Percentiles rank a stretch among this genome's conserved stretches.
phyloP scores from a whole-genome alignment of 1,284 basidiomycete species.

The Apiotrichum gamsii region DNA sequence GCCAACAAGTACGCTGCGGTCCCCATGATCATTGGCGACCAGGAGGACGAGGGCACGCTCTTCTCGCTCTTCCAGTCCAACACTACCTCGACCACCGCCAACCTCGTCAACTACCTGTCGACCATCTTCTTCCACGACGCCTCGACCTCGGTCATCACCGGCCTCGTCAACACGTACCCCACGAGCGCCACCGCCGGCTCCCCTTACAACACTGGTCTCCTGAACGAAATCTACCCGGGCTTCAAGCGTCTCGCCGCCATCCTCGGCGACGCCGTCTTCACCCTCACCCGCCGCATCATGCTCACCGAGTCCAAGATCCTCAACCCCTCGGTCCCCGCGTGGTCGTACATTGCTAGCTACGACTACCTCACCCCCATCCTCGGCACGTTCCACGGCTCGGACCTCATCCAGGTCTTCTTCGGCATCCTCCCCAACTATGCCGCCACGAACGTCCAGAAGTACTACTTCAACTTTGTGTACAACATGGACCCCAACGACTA shows the following conservation, averaged over 20 bases:
- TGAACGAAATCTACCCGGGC: constrained; percentile 17
- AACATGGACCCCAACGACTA: constrained; percentile 18
- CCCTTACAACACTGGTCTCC: constrained; percentile 11
- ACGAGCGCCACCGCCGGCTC: constrained; percentile 19
- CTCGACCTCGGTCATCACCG: constrained; percentile 9
- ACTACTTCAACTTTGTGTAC: constrained; percentile 21
- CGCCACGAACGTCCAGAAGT: constrained; percentile 9
- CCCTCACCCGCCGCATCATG: constrained; percentile 14
- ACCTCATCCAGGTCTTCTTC: constrained; percentile 18
- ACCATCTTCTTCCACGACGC: constrained; percentile 21
- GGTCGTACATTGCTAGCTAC: constrained; percentile 19
- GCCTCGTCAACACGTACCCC: constrained; percentile 29
- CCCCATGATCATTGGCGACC: constrained; percentile 20
- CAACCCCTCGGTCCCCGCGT: constrained; percentile 14
- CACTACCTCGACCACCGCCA: constrained; percentile 15
- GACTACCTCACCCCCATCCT: constrained; percentile 12
- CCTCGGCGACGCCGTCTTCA: constrained; percentile 12
- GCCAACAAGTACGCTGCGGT: constrained; percentile 10
- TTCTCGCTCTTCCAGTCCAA: constrained; percentile 27
- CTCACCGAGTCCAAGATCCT: background rate
- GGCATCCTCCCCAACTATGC: constrained; percentile 17
- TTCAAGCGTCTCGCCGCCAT: constrained; percentile 18
- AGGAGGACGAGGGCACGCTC: constrained; percentile 21
- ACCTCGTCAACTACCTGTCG: constrained; percentile 17
- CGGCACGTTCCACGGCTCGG: constrained; percentile 15